Evolutionary conservation across 139 green algal genomes (phyloP).

Genomic region (Mesotaenium endlicherianum): DNA sequence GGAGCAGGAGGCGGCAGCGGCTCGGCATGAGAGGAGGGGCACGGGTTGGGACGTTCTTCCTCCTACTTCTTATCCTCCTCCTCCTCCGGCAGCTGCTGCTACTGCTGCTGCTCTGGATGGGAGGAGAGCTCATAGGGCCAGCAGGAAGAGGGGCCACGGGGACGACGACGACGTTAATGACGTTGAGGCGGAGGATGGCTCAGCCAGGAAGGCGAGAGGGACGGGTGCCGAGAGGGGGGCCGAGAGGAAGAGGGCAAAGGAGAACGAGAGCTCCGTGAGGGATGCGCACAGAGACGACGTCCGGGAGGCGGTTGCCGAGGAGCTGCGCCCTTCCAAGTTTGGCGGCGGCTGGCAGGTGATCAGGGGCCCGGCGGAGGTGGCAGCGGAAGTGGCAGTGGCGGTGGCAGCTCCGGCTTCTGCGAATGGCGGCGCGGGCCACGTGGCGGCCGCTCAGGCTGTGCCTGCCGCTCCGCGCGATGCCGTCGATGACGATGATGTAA

Average conservation of each 20-base stretch:
- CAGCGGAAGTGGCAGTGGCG: background rate
- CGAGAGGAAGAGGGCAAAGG: background rate
- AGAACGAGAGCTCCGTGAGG: background rate
- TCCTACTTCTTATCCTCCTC: too few species aligned
- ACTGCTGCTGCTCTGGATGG: too few species aligned
- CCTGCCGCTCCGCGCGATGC: background rate
- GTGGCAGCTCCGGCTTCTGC: background rate
- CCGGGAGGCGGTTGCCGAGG: background rate
- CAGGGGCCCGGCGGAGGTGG: slow-evolving; percentile 15
- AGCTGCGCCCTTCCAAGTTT: background rate
- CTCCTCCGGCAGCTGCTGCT: too few species aligned
- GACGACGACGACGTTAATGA: too few species aligned
- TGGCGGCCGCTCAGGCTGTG: too few species aligned
- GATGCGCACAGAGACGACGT: background rate
- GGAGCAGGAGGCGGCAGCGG: background rate
- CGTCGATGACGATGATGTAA: background rate
- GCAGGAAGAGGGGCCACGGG: too few species aligned
- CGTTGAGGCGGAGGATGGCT: too few species aligned
- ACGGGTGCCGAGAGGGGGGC: background rate
- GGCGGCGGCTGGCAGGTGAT: background rate
- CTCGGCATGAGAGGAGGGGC: background rate
- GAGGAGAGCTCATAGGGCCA: too few species aligned
- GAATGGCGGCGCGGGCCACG: too few species aligned
- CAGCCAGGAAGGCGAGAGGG: background rate
- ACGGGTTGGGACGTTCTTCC: too few species aligned